Evolutionary conservation across 2,329 filamentous ascomycete genomes (phyloP).

Genomic region (Fusarium hainanense): DNA sequence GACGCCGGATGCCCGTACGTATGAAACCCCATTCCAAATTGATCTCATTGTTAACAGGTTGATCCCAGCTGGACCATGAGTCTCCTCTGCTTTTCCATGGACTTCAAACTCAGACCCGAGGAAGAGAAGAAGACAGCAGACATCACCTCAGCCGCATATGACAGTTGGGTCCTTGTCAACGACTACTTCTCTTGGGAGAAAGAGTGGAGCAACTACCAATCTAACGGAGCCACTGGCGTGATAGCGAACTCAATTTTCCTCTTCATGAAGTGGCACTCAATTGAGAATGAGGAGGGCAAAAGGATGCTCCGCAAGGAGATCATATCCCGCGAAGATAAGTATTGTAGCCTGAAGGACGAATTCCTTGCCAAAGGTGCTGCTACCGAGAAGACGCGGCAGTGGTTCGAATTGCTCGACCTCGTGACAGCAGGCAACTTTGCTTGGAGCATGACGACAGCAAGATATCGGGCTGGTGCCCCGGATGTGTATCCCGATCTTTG

Average conservation of each 20-base stretch:
- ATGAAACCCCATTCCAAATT: too few species aligned
- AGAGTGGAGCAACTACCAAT: not conserved
- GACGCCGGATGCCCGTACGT: not conserved
- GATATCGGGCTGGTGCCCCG: not conserved
- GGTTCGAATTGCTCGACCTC: not conserved
- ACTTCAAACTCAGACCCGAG: not conserved
- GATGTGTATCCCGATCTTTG: not conserved
- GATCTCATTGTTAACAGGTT: too few species aligned
- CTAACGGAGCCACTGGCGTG: not conserved
- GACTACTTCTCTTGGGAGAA: not conserved
- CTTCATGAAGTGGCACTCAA: not conserved
- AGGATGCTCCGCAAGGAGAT: not conserved
- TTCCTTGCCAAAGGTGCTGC: not conserved
- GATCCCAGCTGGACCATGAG: not conserved
- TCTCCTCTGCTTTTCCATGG: not conserved
- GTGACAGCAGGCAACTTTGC: not conserved
- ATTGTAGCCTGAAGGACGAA: not conserved
- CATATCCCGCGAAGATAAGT: not conserved
- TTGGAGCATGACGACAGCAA: not conserved
- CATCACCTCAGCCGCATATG: not conserved
- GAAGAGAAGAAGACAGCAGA: not conserved
- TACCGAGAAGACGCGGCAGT: not conserved
- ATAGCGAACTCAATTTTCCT: not conserved
- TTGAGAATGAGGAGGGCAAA: not conserved
- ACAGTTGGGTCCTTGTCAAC: not conserved